Evolutionary conservation across 2,329 filamentous ascomycete species (phyloP), one percentile per base, ranked within the genome.

Genomic region (Paramyrothecium sp.): DNA sequence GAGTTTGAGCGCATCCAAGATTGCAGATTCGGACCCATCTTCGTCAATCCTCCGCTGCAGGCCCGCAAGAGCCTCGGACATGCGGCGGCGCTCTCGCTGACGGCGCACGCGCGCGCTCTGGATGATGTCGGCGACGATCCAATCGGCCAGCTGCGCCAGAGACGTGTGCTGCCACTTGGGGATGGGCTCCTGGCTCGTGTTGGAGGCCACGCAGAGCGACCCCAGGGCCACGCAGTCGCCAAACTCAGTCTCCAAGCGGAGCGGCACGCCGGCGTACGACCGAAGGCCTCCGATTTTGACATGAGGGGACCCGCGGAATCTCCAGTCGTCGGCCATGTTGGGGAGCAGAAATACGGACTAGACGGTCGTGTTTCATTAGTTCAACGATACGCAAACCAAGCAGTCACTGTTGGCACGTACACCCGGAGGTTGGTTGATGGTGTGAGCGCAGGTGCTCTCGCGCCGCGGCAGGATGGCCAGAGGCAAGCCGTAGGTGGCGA

Each of bases 401-500:
- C 38, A 44, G 13, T 11, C 13, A 16, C 13, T 26, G 17, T 0
- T 3, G 2, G 46, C 33, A 55, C 66, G 21, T 67, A 71, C 69
- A 16, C 69, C 68, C 5, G 62, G 58, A 3, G 60, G 63, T 53
- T 73, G 68, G 8, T 71, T 74, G 30, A 79, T 69, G 0, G 76
- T 79, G 38, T 80, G 77, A 0, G 77, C 70, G 61, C 77, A 80
- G 0, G 74, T 71, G 10, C 71, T 76, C 58, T 80, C 77, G 7
- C 76, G 71, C 4, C 78, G 73, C 0, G 78, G 78, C 3, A 80
- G 58, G 7, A 76, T 68, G 17, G 70, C 73, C 1, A 79, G 61
- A 1, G 75, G 69, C 3, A 80, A 64, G 2, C 75, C 75, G 1
- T 73, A 68, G 0, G 77, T 75, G 3, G 72, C 77, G 21, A 80